A percentile compares a stretch with the other conserved stretches of the same genome.
Conservation (phyloP, 2,329 filamentous ascomycete genomes). For the Teratosphaeria epicoccoides region DNA sequence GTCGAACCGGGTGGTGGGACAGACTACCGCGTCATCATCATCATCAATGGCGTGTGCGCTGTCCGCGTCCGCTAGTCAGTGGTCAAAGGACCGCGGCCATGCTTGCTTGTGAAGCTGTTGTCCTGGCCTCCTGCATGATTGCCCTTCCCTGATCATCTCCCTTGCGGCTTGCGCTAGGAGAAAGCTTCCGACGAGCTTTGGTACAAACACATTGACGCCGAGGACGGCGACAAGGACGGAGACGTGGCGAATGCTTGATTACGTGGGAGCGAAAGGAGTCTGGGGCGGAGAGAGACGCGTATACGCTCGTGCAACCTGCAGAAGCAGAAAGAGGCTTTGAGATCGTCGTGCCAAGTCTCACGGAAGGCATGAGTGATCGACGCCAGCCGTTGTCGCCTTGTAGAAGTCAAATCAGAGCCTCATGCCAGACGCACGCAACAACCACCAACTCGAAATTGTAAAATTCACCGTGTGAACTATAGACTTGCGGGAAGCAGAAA, state of each 20-base stretch:
- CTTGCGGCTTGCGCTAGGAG: slow-evolving; percentile 1
- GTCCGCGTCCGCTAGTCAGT: not conserved
- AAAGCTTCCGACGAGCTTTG: not conserved
- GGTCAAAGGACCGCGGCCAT: not conserved
- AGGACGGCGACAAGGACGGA: not conserved
- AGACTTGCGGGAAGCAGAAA: not conserved
- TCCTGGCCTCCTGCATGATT: not conserved
- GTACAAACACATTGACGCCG: not conserved
- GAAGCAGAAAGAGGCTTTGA: not conserved
- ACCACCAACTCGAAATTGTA: not conserved
- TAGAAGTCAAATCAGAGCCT: not conserved
- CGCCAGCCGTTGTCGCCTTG: not conserved
- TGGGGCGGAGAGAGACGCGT: not conserved
- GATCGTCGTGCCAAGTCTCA: slow-evolving; percentile 1
- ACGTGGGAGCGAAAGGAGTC: not conserved
- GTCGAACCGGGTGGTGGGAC: not conserved
- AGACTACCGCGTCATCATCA: not conserved
- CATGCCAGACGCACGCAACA: not conserved
- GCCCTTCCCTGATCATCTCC: not conserved
- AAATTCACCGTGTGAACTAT: not conserved
- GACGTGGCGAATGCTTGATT: not conserved
- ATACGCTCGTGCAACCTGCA: not conserved
- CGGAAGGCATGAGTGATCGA: not conserved
- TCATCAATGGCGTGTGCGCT: not conserved
- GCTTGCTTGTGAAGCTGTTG: not conserved